Percentiles rank a stretch among this genome's conserved stretches.
Evolutionary conservation across 2,329 filamentous ascomycete species (phyloP).

Genomic region (Chlorencoelia australis): DNA sequence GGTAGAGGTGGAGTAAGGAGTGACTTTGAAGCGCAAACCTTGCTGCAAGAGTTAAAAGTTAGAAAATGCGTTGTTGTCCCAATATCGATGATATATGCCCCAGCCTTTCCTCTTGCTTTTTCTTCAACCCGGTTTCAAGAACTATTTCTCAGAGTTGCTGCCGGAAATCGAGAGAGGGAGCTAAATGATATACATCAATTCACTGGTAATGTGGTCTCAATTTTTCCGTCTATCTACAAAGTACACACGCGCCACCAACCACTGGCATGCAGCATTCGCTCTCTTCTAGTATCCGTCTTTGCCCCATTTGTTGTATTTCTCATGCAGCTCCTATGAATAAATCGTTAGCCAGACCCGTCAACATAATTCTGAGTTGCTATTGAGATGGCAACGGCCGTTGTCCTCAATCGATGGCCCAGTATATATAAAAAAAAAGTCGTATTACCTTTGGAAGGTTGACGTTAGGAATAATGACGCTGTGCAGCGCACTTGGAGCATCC

Average conservation of each 20-base stretch:
- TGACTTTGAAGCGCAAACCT: too few species aligned
- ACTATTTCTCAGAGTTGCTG: too few species aligned
- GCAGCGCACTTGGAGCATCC: conserved; percentile 90
- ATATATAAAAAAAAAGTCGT: conserved; percentile 23
- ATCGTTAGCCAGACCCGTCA: conserved; percentile 13
- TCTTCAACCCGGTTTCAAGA: too few species aligned
- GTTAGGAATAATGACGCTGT: conserved; percentile 87
- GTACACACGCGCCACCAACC: conserved; percentile 10
- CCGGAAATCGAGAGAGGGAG: too few species aligned
- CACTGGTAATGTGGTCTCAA: too few species aligned
- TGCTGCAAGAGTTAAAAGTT: too few species aligned
- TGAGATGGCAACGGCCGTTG: not conserved
- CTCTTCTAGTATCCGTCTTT: conserved; percentile 66
- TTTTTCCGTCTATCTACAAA: conserved; percentile 20
- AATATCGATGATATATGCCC: too few species aligned
- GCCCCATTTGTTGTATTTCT: conserved; percentile 99
- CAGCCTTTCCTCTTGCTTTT: too few species aligned
- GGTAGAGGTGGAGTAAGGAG: too few species aligned
- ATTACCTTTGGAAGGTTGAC: conserved; percentile 90
- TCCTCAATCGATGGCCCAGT: too few species aligned
- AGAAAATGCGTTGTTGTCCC: too few species aligned
- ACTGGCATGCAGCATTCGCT: conserved; percentile 21
- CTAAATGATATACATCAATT: too few species aligned
- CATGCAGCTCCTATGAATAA: conserved; percentile 64
- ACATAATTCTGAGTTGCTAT: not conserved